Evolutionary conservation across 495 filamentous ascomycete genomes (phyloP), one percentile per base, ranked within the genome.

Genomic region (Ramalina intermedia): DNA sequence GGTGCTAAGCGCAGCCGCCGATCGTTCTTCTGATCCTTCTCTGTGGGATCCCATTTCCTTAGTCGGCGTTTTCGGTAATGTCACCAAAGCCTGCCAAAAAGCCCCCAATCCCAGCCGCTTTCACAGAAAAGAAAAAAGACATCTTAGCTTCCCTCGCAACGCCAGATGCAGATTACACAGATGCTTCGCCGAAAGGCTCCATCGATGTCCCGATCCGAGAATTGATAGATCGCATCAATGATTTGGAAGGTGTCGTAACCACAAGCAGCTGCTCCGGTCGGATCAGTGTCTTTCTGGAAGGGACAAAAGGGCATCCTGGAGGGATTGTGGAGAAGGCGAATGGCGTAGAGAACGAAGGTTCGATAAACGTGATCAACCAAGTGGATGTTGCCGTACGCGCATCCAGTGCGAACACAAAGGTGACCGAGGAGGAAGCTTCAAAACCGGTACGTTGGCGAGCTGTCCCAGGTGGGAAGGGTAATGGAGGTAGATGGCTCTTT

Each of bases 211-310:
- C 72, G 2, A 85, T 95, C 47, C 71, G 77, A n/a, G 69, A 76
- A 14, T 64, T 95, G 47, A 84, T 96, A 41, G 68, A 67, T 39
- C 77, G 79, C 49, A 78, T 95, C 57, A 95, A 96, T 65, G 63
- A 55, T 1, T 40, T 74, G n/a, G 73, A 77, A 8, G 83, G 81
- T 29, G 68, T 87, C 24, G 87, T 90, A 23, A 95, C 87, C 6
- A 95, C 88, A 12, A 94, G 89, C 62, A 94, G 85, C 61, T 95
- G 89, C 58, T 79, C 87, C 11, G 89, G 89, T 35, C 69, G 88
- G 26, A 74, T 88, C 27, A 85, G 80, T 54, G 83, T 95, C 14
- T 95, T 90, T 63, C 65, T 88, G 1, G 90, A 95, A 66, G 88
- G 87, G 6, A 62, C 66, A 24, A 82, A 78, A 62, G 69, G 65